Evolutionary conservation across 2,329 filamentous ascomycete species (phyloP), one percentile per base, ranked within the genome.

Genomic region (Alternaria ventricosa): DNA sequence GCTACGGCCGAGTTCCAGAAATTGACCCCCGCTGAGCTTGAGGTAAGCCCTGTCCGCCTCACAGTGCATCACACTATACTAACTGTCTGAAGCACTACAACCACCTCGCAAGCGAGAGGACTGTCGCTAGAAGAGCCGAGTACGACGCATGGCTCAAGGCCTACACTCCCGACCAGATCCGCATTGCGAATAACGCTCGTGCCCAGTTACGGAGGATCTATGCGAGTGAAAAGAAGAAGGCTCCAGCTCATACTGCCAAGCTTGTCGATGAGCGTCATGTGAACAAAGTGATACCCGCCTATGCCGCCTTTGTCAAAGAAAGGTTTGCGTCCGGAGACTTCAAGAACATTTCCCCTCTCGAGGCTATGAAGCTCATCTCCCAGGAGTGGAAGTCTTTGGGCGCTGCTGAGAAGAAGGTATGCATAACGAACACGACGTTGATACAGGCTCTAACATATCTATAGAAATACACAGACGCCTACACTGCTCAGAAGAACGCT

Each of bases 171-270:
- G 80, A 86, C 6, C 75, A 89, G 71, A 90, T 92, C 69, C 80
- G 80, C 49, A 62, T 81, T 4, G 89, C 89, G 60, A 92, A 92
- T 75, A 72, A 67, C 11, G 89, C 89, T 11, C 87, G 89, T 41
- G 62, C 43, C 1, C 11, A 46, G 5, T 69, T 86, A 18, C 73
- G 75, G 11, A 72, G 62, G n/a, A 72, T 65, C 45, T 53, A 64
- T 6, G 65, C 46, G 28, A 20, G 54, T 12, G 64, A 55, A 4
- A 23, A 25, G 8, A 71, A 69, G 46, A 56, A 50, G 10, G 50
- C 27, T 27, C 55, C 63, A 12, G 13, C 49, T 6, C 15, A 73
- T 51, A 69, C 67, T 13, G 7, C 2, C 6, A 65, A 63, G 58
- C 82, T 91, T 57, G 64, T 79, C 6, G 89, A 92, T 71, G 83